Conservation (phyloP, 75 land plant species). For the Cunninghamia lanceolata region DNA sequence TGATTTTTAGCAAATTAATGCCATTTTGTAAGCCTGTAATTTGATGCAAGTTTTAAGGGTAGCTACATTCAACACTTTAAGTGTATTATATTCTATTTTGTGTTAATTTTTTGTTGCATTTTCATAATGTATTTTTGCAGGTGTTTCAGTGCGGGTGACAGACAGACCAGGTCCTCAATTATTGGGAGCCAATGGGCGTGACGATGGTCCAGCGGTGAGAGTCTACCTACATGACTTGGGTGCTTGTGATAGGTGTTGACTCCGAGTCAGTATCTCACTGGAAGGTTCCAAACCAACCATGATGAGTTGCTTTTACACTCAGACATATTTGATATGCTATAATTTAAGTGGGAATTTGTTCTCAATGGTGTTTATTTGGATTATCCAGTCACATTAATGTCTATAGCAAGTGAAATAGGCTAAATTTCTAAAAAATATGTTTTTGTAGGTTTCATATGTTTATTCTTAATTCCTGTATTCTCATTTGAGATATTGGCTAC, state of each 20-base stretch:
- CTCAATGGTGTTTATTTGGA: background rate
- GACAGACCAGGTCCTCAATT: constrained; percentile 87
- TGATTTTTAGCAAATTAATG: background rate
- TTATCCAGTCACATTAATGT: background rate
- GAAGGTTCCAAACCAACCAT: constrained; percentile 8
- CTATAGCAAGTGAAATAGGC: background rate
- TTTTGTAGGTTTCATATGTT: background rate
- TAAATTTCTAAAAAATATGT: background rate
- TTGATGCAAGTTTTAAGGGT: background rate
- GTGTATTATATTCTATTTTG: background rate
- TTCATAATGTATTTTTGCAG: constrained; percentile 28
- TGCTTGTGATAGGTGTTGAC: constrained; percentile 6
- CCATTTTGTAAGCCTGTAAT: background rate
- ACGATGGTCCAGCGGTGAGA: constrained; percentile 93
- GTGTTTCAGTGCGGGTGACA: constrained; percentile 66
- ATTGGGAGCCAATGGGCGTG: constrained; percentile 93
- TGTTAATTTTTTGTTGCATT: background rate
- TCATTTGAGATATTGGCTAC: background rate
- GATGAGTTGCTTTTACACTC: background rate
- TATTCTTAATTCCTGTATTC: background rate
- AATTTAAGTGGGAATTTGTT: background rate
- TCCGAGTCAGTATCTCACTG: background rate
- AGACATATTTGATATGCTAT: background rate
- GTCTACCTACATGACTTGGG: constrained; percentile 7
- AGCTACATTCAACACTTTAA: background rate